These are phyloP conservation scores for Pinus taeda DNA, from an alignment of 75 land plant genomes.

Conservation along the genomic window DNA sequence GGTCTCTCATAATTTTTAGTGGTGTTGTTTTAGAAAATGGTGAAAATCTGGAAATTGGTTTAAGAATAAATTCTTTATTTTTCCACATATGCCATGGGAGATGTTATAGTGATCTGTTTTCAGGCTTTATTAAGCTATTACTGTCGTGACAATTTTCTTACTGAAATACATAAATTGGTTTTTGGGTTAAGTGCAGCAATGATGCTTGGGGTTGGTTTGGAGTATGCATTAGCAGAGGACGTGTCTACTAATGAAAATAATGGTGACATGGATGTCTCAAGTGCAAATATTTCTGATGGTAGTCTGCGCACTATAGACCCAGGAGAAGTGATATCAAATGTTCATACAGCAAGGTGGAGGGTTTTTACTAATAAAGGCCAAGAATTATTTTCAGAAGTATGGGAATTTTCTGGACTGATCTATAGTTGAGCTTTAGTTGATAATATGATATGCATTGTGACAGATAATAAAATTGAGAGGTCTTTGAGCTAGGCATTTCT, in stretches of 20 bases:
- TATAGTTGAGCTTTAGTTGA: not conserved
- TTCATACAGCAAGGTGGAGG: constrained; percentile 86
- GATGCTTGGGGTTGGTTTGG: not conserved
- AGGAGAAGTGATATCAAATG: constrained; percentile 66
- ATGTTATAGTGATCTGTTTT: no score
- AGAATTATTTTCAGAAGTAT: constrained; percentile 57
- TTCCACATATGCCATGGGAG: no score
- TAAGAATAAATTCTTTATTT: no score
- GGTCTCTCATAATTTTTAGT: no score
- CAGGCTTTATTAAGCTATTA: no score
- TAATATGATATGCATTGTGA: constrained; percentile 1
- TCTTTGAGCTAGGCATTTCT: not conserved
- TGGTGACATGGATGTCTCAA: no score
- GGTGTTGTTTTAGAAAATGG: no score
- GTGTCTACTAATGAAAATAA: not conserved
- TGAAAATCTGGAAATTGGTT: no score
- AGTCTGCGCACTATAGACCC: not conserved
- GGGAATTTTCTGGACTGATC: constrained; percentile 9
- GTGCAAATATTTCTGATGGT: not conserved
- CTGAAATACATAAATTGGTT: not conserved
- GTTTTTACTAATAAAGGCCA: constrained; percentile 81
- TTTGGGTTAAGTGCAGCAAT: not conserved
- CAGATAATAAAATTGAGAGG: not conserved
- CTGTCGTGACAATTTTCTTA: no score
- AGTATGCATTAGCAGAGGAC: not conserved